phyloP scores from a whole-genome alignment of 2,329 filamentous ascomycete genomes.

The Epichloe baconii region DNA sequence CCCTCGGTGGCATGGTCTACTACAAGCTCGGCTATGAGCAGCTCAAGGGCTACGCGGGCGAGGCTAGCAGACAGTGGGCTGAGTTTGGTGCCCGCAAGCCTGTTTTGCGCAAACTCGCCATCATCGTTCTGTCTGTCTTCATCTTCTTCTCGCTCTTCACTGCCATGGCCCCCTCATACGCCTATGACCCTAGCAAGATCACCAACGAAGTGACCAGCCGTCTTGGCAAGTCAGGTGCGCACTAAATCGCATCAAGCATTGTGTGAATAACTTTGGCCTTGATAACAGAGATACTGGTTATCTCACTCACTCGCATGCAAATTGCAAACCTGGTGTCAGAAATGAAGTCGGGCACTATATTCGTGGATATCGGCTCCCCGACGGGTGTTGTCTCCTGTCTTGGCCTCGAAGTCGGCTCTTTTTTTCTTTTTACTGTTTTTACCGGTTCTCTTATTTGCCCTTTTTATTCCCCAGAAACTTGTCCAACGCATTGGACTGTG shows the following conservation, averaged over 20 bases:
- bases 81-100: conserved; percentile 73
- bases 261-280: neutral
- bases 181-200: conserved; percentile 38
- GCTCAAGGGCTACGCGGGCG: conserved; percentile 64
- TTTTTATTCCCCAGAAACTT: conserved; percentile 8
- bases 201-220: conserved; percentile 35
- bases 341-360: neutral
- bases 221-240: conserved; percentile 26
- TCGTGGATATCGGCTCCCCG: too few relatives aligned
- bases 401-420: neutral
- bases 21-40: conserved; percentile 79
- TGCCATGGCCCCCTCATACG: conserved; percentile 49
- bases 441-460: neutral
- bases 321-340: neutral
- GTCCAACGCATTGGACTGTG: conserved; percentile 8
- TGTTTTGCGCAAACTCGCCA: conserved; percentile 61
- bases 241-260: conserved; percentile 3
- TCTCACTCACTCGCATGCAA: neutral
- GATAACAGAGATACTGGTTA: neutral
- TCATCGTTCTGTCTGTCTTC: conserved; percentile 51
- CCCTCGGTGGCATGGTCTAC: conserved; percentile 62
- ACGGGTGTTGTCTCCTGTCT: neutral
- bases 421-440: neutral
- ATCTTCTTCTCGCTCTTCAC: conserved; percentile 59
- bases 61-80: conserved; percentile 66